A percentile compares a stretch with the other conserved stretches of the same genome.
phyloP scores from a whole-genome alignment of 257 asterid genomes.

The Primulina huaijiensis region DNA sequence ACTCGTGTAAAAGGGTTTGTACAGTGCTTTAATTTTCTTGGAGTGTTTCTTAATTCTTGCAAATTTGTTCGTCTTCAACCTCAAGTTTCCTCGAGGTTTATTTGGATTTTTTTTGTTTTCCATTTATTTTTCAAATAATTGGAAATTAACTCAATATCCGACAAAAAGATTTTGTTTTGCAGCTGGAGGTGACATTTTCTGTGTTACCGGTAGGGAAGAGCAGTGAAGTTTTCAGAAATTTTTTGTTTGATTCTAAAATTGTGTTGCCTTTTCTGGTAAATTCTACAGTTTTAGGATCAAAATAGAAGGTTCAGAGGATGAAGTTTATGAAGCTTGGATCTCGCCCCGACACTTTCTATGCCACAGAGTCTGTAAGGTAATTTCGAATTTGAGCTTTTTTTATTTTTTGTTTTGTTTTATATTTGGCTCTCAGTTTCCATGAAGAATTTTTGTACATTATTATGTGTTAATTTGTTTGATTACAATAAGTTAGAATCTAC shows the following conservation, averaged over 20 bases:
- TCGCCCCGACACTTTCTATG: conserved; percentile 56
- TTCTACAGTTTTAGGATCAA: conserved; percentile 7
- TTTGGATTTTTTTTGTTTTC: too few species aligned
- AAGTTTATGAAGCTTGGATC: conserved; percentile 69
- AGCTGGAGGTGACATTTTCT: conserved; percentile 43
- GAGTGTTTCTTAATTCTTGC: conserved; percentile 6
- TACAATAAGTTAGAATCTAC: neutral
- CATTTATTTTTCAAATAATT: conserved; percentile 4
- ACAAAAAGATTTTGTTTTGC: conserved; percentile 18
- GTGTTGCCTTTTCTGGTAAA: conserved; percentile 22
- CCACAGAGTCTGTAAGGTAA: conserved; percentile 58
- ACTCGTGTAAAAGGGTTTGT: conserved; percentile 33
- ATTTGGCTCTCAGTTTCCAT: neutral
- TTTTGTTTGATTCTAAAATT: conserved; percentile 32
- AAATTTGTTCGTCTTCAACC: conserved; percentile 11
- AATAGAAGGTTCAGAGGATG: conserved; percentile 24
- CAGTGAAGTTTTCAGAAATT: conserved; percentile 32
- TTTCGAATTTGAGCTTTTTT: neutral
- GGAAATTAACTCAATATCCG: conserved; percentile 26
- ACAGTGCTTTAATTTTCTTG: conserved; percentile 25
- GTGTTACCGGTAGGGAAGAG: conserved; percentile 28
- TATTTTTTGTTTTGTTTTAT: neutral
- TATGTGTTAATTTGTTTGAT: conserved; percentile 6
- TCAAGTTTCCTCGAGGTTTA: too few species aligned
- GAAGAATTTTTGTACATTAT: conserved; percentile 3